Conservation (phyloP, 2,329 filamentous ascomycete genomes). For the Achaetomium macrosporum region DNA sequence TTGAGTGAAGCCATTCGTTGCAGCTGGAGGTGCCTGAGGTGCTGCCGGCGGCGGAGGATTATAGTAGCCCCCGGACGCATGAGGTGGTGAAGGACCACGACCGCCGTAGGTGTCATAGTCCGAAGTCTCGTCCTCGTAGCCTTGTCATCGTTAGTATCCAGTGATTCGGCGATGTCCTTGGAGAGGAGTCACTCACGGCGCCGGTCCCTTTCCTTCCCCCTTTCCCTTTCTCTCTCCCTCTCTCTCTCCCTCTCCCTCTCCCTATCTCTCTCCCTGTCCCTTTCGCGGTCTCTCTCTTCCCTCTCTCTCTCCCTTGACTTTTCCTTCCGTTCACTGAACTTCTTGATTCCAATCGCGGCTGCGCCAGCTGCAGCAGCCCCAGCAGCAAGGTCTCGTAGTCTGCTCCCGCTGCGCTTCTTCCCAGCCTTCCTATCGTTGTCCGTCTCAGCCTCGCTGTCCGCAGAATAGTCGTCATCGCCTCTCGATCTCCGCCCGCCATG, state of each 20-base stretch:
- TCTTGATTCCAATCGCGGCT: conserved; percentile 57
- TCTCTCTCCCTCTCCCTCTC: conserved; percentile 29
- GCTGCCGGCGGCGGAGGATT: conserved; percentile 13
- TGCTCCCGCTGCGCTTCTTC: conserved; percentile 50
- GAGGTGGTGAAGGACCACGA: conserved; percentile 42
- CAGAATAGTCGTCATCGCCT: conserved; percentile 19
- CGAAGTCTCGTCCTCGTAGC: conserved; percentile 33
- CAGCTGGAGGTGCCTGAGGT: conserved; percentile 11
- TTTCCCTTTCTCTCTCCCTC: conserved; percentile 31
- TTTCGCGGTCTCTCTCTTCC: conserved; percentile 30
- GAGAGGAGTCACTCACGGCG: conserved; percentile 28
- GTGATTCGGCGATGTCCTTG: background rate
- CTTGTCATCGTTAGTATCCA: conserved; percentile 24
- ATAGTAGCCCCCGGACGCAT: conserved; percentile 48
- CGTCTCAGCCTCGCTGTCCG: conserved; percentile 21
- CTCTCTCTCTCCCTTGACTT: conserved; percentile 29
- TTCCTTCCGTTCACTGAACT: conserved; percentile 44
- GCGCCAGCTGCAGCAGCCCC: conserved; percentile 52
- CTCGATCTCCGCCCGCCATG: conserved; percentile 29
- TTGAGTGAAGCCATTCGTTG: conserved; percentile 30
- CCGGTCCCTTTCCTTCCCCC: conserved; percentile 28
- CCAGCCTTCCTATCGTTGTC: conserved; percentile 25
- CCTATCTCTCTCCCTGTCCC: conserved; percentile 23
- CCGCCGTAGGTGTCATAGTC: conserved; percentile 32
- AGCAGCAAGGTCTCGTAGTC: conserved; percentile 49